These are phyloP conservation scores for Novymonas esmeraldas DNA, from an alignment of 208 protist genomes.

Conservation along the genomic window DNA sequence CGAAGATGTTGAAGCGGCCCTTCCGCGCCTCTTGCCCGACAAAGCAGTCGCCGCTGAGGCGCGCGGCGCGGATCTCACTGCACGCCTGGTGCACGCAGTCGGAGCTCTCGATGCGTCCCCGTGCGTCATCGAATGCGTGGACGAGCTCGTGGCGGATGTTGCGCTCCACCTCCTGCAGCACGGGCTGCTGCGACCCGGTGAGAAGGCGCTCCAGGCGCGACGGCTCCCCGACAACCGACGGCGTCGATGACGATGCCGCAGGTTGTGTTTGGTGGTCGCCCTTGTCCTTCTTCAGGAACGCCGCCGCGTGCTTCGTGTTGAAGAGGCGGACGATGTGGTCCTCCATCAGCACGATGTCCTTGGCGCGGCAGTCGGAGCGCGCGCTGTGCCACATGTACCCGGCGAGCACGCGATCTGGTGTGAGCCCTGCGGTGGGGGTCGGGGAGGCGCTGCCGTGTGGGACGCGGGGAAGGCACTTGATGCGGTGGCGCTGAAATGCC, in stretches of 20 bases:
- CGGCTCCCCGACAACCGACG: not conserved
- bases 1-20: constrained; percentile 71
- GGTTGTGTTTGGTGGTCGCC: constrained; percentile 18
- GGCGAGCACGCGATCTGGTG: constrained; percentile 36
- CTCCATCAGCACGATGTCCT: constrained; percentile 80
- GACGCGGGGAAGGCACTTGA: constrained; percentile 67
- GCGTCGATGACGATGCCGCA: not conserved
- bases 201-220: constrained; percentile 17
- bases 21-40: constrained; percentile 63
- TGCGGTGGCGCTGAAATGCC: constrained; percentile 65
- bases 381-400: constrained; percentile 83
- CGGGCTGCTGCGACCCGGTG: constrained; percentile 25
- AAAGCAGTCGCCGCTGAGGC: constrained; percentile 94
- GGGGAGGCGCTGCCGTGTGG: not conserved
- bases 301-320: constrained; percentile 11
- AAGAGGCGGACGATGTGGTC: constrained; percentile 44
- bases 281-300: constrained; percentile 25
- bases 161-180: constrained; percentile 63
- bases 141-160: constrained; percentile 94
- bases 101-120: constrained; percentile 82
- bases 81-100: constrained; percentile 94
- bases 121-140: constrained; percentile 94
- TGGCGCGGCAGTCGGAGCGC: constrained; percentile 57
- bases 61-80: constrained; percentile 94
- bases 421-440: constrained; percentile 7